Evolutionary conservation across 2,329 filamentous ascomycete species (phyloP), one percentile per base, ranked within the genome.

Genomic region (Colletotrichum sp.): DNA sequence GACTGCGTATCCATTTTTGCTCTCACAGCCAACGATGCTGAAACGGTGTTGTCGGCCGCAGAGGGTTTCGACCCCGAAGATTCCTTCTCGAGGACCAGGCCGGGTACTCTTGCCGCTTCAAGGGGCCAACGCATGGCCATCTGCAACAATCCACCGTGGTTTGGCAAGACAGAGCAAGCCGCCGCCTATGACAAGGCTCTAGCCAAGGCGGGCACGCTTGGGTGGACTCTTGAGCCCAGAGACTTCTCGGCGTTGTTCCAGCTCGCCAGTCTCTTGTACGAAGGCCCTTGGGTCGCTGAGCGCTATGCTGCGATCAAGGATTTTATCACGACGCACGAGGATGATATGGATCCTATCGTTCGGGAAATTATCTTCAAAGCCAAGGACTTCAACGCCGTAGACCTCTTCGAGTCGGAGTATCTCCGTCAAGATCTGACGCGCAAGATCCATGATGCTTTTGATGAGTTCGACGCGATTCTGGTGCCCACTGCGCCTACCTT

Each of bases 1-100:
- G 90, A 92, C 79, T 91, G 89, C 73, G 86, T 91, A 21, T 88
- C 90, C 1, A 85, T 91, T 34, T 84, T 90, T 68, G 83, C 89
- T 2, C 81, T 84, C 29, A 89, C 83, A 2, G 82, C 89, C 12
- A 79, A 82, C 2, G 89, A 91, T 76, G 88, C 87, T 4, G 82
- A 88, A 33, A 82, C 78, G 1, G 82, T 91, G 2, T 86, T 90
- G 82, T 84, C 87, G 8, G 79, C 86, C 0, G 83, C 85, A 6
- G 87, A 88, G 58, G 85, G 83, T 5, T 85, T 86, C 59, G 90
- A 91, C 73, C 70, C 79, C 1, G 78, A 84, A 24, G 90, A 91
- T 77, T 78, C 84, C 8, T 91, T 90, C 77, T 86, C 90, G 4
- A 89, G 89, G 76, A 75, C 81, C 3, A 80, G 80, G 16, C 77